Base-by-base conservation (phyloP, 768 basidiomycete genomes). In the Podaxis mareebaensis region DNA sequence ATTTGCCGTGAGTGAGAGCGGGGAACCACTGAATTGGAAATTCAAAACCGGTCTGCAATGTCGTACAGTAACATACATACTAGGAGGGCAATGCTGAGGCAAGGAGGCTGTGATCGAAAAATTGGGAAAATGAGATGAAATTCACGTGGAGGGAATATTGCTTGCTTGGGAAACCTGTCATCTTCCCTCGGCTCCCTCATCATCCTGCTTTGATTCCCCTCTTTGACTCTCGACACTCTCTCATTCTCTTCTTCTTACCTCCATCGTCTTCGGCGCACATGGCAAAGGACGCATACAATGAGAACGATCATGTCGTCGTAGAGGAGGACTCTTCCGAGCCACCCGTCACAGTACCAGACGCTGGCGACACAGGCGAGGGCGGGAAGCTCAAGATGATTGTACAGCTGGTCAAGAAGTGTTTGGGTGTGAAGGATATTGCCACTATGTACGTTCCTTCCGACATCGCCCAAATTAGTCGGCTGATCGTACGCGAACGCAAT, bases 401-500 rank as follows among this genome's bases (percentile, higher is more conserved):
- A 17, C 88, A 91, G 72, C 85, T 98, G 60, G 86, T 96, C 67
- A 95, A 94, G 80, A 93, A 90, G 76, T 95, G 85, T 69, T 81
- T 97, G 36, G 95, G 95, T 5, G 94, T 96, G 49, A 95, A 96
- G 77, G 96, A 97, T 72, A 93, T 98, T 65, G 95, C 95, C 65
- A 83, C 95, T 36, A 92, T 97, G 95, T 95, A 69, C 64, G 88
- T 85, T 4, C 28, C n/a, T 22, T 55, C 30, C 53, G 60, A 46
- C 48, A 28, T 62, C 56, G 59, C 49, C 58, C 40, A 28, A 22
- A 55, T 28, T 28, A 17, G 6, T 24, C 6, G 28, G 17, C 26
- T 61, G 46, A 51, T 56, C 17, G 63, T 49, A 24, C 28, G 38
- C 22, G 51, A 49, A 48, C 24, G 49, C 61, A 52, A 53, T 26